Percentiles rank a stretch among this genome's conserved stretches.
phyloP scores from a whole-genome alignment of 2,329 filamentous ascomycete genomes.

The Aureobasidium subglaciale region DNA sequence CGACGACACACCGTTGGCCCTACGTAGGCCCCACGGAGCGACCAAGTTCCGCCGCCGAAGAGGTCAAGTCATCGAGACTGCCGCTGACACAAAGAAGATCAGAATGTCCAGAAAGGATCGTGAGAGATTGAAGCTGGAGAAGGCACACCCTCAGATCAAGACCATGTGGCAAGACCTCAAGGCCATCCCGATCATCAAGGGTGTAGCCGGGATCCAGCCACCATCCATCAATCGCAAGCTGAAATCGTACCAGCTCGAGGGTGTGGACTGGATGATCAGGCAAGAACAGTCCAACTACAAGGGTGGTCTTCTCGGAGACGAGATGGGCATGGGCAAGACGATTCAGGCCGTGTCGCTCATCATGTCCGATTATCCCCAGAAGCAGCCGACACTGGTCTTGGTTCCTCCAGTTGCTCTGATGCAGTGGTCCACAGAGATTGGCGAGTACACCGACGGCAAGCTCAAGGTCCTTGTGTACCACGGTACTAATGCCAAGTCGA shows the following conservation, averaged over 20 bases:
- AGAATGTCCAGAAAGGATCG: constrained; percentile 25
- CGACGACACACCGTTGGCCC: constrained; percentile 22
- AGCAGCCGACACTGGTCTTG: constrained; percentile 74
- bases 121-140: constrained; percentile 63
- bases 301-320: constrained; percentile 86
- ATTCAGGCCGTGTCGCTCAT: constrained; percentile 96
- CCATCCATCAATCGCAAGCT: constrained; percentile 70
- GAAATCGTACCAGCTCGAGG: constrained; percentile 90
- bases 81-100: constrained; percentile 14
- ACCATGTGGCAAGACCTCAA: constrained; percentile 81
- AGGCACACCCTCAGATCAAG: constrained; percentile 66
- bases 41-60: background rate
- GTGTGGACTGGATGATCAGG: constrained; percentile 85
- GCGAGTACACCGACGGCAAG: constrained; percentile 71
- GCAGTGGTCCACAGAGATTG: constrained; percentile 68
- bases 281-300: constrained; percentile 83
- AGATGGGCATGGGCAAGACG: constrained; percentile 98
- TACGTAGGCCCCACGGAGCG: background rate
- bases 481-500: constrained; percentile 75
- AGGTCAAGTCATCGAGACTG: constrained; percentile 1
- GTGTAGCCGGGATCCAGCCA: constrained; percentile 62
- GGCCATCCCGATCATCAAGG: constrained; percentile 59
- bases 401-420: constrained; percentile 90
- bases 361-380: constrained; percentile 92
- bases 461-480: constrained; percentile 89